Conservation (phyloP, 345 rosid genomes). For the Gossypium stocksii region DNA sequence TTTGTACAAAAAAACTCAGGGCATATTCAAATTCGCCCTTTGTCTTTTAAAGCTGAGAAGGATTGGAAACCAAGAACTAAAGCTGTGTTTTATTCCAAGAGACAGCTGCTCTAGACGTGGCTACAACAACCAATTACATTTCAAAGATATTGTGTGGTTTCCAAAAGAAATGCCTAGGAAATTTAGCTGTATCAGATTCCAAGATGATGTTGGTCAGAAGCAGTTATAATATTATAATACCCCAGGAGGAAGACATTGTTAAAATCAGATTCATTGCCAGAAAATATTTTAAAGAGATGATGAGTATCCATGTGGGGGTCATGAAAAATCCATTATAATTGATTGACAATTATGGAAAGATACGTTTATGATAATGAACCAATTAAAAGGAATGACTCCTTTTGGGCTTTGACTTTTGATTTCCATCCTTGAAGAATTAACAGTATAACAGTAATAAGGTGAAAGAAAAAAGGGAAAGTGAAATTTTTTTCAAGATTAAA, state of each 20-base stretch:
- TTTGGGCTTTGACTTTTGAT: slow-evolving; percentile 7
- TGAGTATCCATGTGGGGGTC: slow-evolving; percentile 9
- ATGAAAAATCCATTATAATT: slow-evolving; percentile 17
- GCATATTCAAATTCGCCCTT: not conserved
- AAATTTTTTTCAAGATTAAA: not conserved
- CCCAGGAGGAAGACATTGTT: not conserved
- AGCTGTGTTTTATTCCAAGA: slow-evolving; percentile 26
- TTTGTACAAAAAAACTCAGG: too few species aligned
- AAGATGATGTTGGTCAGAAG: not conserved
- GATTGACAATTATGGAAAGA: slow-evolving; percentile 19
- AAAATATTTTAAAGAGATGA: not conserved
- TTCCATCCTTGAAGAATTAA: not conserved
- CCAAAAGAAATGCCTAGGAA: not conserved
- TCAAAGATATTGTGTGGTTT: not conserved
- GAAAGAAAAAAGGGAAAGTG: not conserved
- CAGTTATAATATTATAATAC: not conserved
- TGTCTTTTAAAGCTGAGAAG: not conserved
- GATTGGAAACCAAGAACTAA: not conserved
- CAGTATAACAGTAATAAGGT: not conserved
- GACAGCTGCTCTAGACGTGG: slow-evolving; percentile 41
- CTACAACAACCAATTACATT: slow-evolving; percentile 28
- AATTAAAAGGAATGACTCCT: not conserved
- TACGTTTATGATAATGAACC: not conserved
- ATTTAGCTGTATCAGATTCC: slow-evolving; percentile 12
- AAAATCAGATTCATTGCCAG: not conserved